Evolutionary conservation across 1,139 yeast species (phyloP), one percentile per base, ranked within the genome.

Genomic region (Blastobotrys aristatus): DNA sequence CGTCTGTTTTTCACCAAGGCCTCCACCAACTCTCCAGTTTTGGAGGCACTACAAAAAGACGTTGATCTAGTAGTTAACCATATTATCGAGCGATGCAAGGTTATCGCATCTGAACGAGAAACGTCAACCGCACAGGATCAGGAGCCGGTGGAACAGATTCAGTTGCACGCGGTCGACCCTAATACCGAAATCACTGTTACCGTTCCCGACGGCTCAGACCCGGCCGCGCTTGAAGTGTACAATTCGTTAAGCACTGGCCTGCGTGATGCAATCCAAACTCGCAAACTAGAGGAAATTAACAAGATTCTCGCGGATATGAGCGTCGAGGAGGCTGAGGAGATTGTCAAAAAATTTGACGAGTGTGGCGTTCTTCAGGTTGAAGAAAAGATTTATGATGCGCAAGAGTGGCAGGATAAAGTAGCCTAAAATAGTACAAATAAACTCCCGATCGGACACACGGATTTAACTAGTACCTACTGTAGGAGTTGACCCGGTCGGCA

Each of bases 161-260:
- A 92, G 67, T 72, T 92, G 59, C 85, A 87, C 59, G 81, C 96
- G 0, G 77, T 90, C 46, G 97, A 92, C 66, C 96, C 94, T 31
- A 77, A 80, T 51, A 78, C 92, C 1, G 82, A 85, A 64, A 73
- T 92, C 43, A 73, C 79, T 45, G 90, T 92, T 16, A 76, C 74
- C 48, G 71, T 89, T 17, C 98, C 98, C 2, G 69, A 72, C 54
- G 66, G 68, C 6, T 73, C 82, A 2, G 53, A 57, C 17, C 60
- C 59, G 6, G 72, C 73, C 46, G 85, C 80, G 42, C 62, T 73
- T 1, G 67, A 66, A 35, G 79, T 79, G 49, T 80, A 77, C 59
- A 34, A 34, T 34, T 66, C 77, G 47, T 70, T 89, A 52, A 82
- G 92, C 1, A 59, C 66, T 4, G 75, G 74, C 16, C 80, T 92